phyloP scores from a whole-genome alignment of 2,329 filamentous ascomycete species.

The Byssothecium circinans region DNA sequence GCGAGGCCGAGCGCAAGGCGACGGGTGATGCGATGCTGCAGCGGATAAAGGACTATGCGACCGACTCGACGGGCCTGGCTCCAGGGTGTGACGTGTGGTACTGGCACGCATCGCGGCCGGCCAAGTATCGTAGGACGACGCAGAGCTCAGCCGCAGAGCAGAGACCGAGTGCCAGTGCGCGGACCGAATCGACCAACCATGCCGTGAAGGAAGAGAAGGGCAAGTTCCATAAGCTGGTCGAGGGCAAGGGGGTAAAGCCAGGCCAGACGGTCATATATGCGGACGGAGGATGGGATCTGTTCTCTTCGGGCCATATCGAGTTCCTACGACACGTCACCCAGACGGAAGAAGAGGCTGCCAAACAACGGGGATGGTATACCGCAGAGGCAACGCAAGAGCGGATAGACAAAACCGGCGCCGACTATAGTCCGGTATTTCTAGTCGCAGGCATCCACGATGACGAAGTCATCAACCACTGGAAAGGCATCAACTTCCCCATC shows the following conservation, averaged over 20 bases:
- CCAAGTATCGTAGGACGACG: constrained; percentile 39
- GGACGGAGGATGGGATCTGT: constrained; percentile 94
- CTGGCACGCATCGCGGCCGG: constrained; percentile 64
- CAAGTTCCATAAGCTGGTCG: constrained; percentile 67
- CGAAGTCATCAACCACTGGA: constrained; percentile 92
- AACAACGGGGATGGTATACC: constrained; percentile 72
- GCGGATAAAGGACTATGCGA: constrained; percentile 82
- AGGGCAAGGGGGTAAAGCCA: constrained; percentile 69
- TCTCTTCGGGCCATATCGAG: constrained; percentile 95
- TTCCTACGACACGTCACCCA: constrained; percentile 79
- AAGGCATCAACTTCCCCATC: constrained; percentile 97
- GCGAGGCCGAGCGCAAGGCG: constrained; percentile 64
- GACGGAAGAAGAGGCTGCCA: constrained; percentile 70
- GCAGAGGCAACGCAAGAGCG: constrained; percentile 66
- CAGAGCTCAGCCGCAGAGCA: constrained; percentile 11
- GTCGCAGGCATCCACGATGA: constrained; percentile 94
- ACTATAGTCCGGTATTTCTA: constrained; percentile 84
- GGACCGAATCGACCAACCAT: constrained; percentile 35
- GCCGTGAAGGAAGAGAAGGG: constrained; percentile 61
- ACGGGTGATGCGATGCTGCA: constrained; percentile 71
- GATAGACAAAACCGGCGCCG: constrained; percentile 62
- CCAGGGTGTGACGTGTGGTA: constrained; percentile 85
- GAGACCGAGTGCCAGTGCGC: constrained; percentile 21
- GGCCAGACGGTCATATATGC: constrained; percentile 92
- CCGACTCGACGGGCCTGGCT: constrained; percentile 75